Base-by-base conservation (phyloP, 2,329 filamentous ascomycete species). In the Penicillium polonicum region DNA sequence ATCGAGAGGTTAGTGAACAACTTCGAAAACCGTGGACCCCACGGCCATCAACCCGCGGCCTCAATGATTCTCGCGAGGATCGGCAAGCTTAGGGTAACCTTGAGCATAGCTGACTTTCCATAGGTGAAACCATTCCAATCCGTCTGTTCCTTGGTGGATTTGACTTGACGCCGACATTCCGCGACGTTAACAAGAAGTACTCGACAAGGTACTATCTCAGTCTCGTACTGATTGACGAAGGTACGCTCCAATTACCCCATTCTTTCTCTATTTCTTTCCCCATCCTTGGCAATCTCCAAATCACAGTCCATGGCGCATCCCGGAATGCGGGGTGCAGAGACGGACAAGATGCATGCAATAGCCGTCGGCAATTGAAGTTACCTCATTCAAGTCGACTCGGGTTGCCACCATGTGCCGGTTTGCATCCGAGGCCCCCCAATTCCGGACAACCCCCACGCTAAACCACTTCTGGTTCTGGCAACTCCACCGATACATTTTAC, bases 111-210 rank as follows among this genome's bases (percentile, higher is more conserved):
- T 72, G 52, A 70, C 60, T 38, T 48, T 50, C 41, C 46, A 55
- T 63, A 87, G 86, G 88, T 70, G 88, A 91, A 77, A 97, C 94
- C 2, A 99, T 99, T 61, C 94, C 94, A 23, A 99, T 99, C 71
- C 85, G 94, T 68, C 83, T 99, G 55, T 99, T 99, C 85, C 85
- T 99, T 10, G 94, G 94, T 60, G 94, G 94, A 52, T 99, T 99
- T 74, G 95, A 99, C 76, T 79, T 99, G 62, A 99, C 94, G 5
- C 94, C 94, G 17, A 99, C 94, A 13, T 99, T 99, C 85, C 90
- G 94, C 61, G 94, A 99, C 75, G 95, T 99, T 67, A 99, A 99
- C 85, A 99, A 99, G 83, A 99, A 99, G 79, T 99, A 96, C 77
- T 97, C 93, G 27, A 97, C 93, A 38, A 85, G 94, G 70, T 99